Base-by-base conservation (phyloP, 306 rosid genomes). In the Hippophae gyantsensis region DNA sequence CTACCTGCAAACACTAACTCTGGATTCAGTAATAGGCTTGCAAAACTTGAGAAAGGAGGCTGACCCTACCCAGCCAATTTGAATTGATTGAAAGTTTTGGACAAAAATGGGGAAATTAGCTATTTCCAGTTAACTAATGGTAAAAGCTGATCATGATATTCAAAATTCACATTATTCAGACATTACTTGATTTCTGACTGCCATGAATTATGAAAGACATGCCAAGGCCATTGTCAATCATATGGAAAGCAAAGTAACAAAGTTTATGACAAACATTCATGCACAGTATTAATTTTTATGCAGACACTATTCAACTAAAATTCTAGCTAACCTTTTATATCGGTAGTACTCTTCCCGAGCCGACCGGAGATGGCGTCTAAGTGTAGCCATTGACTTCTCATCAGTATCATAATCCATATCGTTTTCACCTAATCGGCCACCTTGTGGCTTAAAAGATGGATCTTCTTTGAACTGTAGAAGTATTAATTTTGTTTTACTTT, bases 331-430 rank as follows among this genome's bases (percentile, higher is more conserved):
- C 99, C 99, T 92, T 82, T 88, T 92, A 68, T 77, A 87, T 38
- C 99, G 86, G 66, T 82, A 85, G 81, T 92, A 92, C 78, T 85
- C 93, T 72, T 88, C 99, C 62, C 82, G 77, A 61, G 99, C 84
- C 77, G 87, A 79, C 62, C 95, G 96, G 61, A 92, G 95, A 78
- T 88, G 95, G 55, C 93, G 85, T 79, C 99, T 80, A 57, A 92
- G 84, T 38, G 88, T 76, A 61, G 99, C 99, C 99, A 92, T 92
- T 61, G 99, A 92, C 75, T 92, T 92, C 76, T 92, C 95, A 58
- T 92, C 99, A 13, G 95, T 88, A 76, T 92, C 99, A 62, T 92
- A 92, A 73, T 92, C 99, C 90, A 92, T 88, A 74, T 92, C 99
- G 10, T 77, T 85, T 75, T 74, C 96, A 50, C 95, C 99, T 7